Conservation (phyloP, 2,329 filamentous ascomycete genomes). For the Beauveria asiatica region DNA sequence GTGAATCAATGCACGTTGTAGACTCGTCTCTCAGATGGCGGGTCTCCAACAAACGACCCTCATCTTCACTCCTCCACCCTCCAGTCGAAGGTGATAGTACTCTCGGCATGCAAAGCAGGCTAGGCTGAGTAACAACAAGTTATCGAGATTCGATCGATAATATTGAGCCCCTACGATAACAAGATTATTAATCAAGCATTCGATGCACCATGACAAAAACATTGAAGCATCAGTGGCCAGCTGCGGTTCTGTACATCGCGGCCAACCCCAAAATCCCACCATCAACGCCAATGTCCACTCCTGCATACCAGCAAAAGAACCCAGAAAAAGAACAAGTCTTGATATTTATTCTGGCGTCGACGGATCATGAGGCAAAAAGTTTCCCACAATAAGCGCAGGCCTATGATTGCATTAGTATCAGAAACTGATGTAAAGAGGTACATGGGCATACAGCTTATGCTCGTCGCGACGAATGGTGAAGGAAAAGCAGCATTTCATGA, state of each 20-base stretch:
- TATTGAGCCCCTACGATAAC: too few relatives aligned
- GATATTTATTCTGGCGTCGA: conserved; percentile 16
- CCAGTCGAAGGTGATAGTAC: neutral
- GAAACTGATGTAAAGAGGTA: neutral
- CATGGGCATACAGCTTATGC: conserved; percentile 78
- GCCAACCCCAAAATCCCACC: neutral
- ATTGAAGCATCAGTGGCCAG: too few relatives aligned
- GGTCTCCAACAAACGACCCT: neutral
- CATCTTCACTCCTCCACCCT: too few relatives aligned
- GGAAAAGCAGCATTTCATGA: conserved; percentile 91
- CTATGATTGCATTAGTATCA: conserved; percentile 47
- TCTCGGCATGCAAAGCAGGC: neutral
- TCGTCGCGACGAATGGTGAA: conserved; percentile 93
- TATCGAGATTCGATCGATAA: too few relatives aligned
- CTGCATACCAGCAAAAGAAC: neutral
- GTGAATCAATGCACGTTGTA: neutral
- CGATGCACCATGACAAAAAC: too few relatives aligned
- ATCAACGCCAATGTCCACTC: neutral
- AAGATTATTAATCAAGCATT: too few relatives aligned
- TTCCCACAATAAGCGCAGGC: conserved; percentile 89
- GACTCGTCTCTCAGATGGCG: neutral
- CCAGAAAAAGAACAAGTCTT: neutral
- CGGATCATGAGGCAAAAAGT: conserved; percentile 83
- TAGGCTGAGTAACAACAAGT: neutral
- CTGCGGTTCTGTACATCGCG: too few relatives aligned